Evolutionary conservation across 306 rosid genomes (phyloP).

Genomic region (Sophora flavescens): DNA sequence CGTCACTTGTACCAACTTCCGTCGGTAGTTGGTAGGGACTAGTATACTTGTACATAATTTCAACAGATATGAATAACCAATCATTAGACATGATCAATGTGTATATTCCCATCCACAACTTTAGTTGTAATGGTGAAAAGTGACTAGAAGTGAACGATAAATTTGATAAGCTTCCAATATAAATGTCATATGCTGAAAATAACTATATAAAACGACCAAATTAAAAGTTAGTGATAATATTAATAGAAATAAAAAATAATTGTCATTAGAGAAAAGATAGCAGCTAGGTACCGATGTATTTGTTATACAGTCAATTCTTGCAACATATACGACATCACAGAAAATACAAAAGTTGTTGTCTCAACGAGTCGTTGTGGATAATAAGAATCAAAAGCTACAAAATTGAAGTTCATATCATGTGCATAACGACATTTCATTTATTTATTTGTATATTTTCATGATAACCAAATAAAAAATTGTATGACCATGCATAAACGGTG

Average conservation of each 20-base stretch:
- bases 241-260: neutral
- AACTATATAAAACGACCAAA: slow-evolving; percentile 5
- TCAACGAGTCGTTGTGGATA: slow-evolving; percentile 22
- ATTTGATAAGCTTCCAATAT: neutral
- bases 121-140: neutral
- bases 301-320: slow-evolving; percentile 17
- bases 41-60: neutral
- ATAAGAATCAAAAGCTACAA: slow-evolving; percentile 20
- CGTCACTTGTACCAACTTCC: too few species aligned
- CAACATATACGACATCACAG: slow-evolving; percentile 29
- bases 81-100: neutral
- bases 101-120: slow-evolving; percentile 23
- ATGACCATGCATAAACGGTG: too few species aligned
- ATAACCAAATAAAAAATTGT: too few species aligned
- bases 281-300: slow-evolving; percentile 1
- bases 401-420: slow-evolving; percentile 10
- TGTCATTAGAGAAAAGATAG: neutral
- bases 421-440: slow-evolving; percentile 16
- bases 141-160: neutral
- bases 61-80: neutral
- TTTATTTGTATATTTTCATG: neutral
- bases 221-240: neutral
- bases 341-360: slow-evolving; percentile 40
- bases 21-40: too few species aligned
- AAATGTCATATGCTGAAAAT: neutral